A percentile compares a stretch with the other conserved stretches of the same genome.
These are phyloP conservation scores for Boletus rufocinnamomeus DNA, from an alignment of 768 basidiomycete species.

Conservation along the genomic window DNA sequence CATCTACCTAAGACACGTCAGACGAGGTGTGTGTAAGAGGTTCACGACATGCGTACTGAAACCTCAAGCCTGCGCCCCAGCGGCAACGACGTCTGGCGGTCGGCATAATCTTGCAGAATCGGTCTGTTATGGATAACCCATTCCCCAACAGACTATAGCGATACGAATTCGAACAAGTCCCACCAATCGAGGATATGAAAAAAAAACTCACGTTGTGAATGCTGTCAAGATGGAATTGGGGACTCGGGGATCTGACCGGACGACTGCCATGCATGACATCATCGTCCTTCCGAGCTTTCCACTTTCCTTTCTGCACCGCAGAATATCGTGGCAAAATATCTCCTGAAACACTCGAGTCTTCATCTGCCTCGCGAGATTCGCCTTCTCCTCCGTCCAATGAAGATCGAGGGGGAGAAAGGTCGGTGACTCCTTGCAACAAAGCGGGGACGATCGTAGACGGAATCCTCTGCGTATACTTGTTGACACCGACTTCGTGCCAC, in stretches of 20 bases:
- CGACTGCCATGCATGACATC: neutral
- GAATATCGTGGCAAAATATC: slow-evolving; percentile 6
- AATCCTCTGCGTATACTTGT: slow-evolving; percentile 5
- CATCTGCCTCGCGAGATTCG: neutral
- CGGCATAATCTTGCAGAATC: slow-evolving; percentile 29
- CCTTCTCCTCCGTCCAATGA: neutral
- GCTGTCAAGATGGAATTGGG: neutral
- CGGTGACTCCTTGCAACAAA: slow-evolving; percentile 14
- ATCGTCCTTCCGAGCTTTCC: slow-evolving; percentile 3
- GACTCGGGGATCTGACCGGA: neutral
- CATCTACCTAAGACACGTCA: slow-evolving; percentile 24
- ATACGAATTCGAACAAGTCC: neutral
- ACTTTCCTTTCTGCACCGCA: slow-evolving; percentile 18
- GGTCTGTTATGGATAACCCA: slow-evolving; percentile 29
- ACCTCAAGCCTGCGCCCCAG: slow-evolving; percentile 28
- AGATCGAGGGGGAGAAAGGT: slow-evolving; percentile 3
- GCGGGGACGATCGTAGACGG: slow-evolving; percentile 19
- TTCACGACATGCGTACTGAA: slow-evolving; percentile 18
- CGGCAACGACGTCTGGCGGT: slow-evolving; percentile 29
- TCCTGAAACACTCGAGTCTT: neutral
- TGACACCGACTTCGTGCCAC: slow-evolving; percentile 4
- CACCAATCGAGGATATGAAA: neutral
- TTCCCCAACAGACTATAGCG: slow-evolving; percentile 17
- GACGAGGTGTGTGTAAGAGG: neutral
- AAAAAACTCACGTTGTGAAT: slow-evolving; percentile 8